Evolutionary conservation across 495 filamentous ascomycete genomes (phyloP).

Genomic region (Daldinia concentrica): DNA sequence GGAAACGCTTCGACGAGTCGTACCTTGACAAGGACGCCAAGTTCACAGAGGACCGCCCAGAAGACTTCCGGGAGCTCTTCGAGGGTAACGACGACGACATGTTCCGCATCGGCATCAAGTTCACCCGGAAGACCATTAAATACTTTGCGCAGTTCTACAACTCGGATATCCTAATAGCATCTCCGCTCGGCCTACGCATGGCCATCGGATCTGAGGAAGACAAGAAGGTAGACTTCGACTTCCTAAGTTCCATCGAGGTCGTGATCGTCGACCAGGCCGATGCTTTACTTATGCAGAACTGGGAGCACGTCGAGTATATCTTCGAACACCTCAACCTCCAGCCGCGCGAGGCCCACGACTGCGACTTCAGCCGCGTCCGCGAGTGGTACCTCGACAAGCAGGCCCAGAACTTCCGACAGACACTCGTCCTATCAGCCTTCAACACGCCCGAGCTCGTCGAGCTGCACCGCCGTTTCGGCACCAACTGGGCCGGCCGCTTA

Average conservation of each 20-base stretch:
- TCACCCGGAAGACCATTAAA: constrained; percentile 93
- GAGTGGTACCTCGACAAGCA: constrained; percentile 91
- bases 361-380: constrained; percentile 91
- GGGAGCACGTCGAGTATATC: constrained; percentile 92
- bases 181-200: constrained; percentile 87
- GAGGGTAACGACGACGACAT: constrained; percentile 95
- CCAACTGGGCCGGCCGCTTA: constrained; percentile 78
- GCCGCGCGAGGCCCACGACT: constrained; percentile 88
- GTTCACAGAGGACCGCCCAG: constrained; percentile 77
- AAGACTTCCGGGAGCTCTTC: constrained; percentile 91
- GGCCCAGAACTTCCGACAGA: constrained; percentile 83
- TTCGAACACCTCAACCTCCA: constrained; percentile 92
- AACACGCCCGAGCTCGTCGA: constrained; percentile 89
- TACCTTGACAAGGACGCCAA: constrained; percentile 73
- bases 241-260: constrained; percentile 90
- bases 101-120: constrained; percentile 92
- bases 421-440: constrained; percentile 79
- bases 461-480: constrained; percentile 77
- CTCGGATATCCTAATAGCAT: constrained; percentile 92
- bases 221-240: constrained; percentile 83
- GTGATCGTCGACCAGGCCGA: constrained; percentile 92
- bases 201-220: constrained; percentile 78
- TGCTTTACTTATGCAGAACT: constrained; percentile 95
- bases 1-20: constrained; percentile 85
- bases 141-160: constrained; percentile 96